A percentile compares a stretch with the other conserved stretches of the same genome.
phyloP scores from a whole-genome alignment of 805 yeast genomes.

The Tetrapisispora arboricola region DNA sequence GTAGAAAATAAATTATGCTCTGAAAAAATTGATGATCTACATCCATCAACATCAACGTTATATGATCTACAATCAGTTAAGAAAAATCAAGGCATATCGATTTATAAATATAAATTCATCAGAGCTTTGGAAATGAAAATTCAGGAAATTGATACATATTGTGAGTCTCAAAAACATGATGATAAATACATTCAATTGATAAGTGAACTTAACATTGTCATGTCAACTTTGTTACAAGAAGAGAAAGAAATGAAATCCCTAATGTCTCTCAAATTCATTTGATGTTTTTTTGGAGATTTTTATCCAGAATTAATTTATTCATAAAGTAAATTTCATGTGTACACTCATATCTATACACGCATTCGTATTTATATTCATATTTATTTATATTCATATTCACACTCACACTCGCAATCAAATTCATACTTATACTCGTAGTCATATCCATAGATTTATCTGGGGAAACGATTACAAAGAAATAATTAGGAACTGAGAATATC shows the following conservation, averaged over 20 bases:
- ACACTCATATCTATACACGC: neutral
- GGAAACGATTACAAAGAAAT: too few relatives aligned
- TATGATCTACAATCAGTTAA: neutral
- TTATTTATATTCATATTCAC: neutral
- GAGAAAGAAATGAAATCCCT: constrained; percentile 22
- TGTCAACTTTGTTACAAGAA: constrained; percentile 13
- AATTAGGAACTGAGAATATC: too few relatives aligned
- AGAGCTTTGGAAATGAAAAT: constrained; percentile 19
- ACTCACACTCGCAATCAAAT: neutral
- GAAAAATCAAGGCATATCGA: constrained; percentile 5
- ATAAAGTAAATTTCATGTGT: neutral
- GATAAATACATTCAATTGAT: constrained; percentile 3
- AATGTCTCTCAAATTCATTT: constrained; percentile 20
- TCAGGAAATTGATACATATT: constrained; percentile 14
- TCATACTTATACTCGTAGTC: too few relatives aligned
- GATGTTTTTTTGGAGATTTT: too few relatives aligned
- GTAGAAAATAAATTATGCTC: constrained; percentile 15
- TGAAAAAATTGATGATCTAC: constrained; percentile 3
- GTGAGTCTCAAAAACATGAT: constrained; percentile 5
- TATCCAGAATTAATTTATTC: too few relatives aligned
- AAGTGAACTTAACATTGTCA: constrained; percentile 10
- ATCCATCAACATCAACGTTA: neutral
- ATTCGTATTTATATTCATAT: neutral
- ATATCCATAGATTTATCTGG: too few relatives aligned
- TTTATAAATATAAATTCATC: constrained; percentile 21